A percentile compares a stretch with the other conserved stretches of the same genome.
phyloP scores from a whole-genome alignment of 352 stramenopile species.

The Phytophthora sp. region DNA sequence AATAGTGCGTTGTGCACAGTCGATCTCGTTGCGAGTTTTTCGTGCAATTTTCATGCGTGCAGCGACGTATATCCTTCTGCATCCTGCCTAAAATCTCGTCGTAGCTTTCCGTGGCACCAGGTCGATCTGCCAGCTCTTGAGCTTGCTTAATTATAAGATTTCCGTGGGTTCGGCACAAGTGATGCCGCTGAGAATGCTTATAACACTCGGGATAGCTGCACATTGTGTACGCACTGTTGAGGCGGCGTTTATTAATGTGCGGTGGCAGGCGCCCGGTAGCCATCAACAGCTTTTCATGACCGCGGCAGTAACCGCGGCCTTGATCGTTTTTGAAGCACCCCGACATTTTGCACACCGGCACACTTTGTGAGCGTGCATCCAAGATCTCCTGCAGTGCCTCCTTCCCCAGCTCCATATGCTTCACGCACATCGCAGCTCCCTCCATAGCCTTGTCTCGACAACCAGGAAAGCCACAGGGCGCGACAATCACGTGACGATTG shows the following conservation, averaged over 20 bases:
- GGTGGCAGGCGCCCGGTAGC: constrained; percentile 72
- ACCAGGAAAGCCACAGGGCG: constrained; percentile 84
- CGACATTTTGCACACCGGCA: constrained; percentile 74
- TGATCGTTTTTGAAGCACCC: constrained; percentile 91
- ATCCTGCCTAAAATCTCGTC: constrained; percentile 74
- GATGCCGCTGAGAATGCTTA: constrained; percentile 87
- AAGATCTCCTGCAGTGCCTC: constrained; percentile 74
- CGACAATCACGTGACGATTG: constrained; percentile 88
- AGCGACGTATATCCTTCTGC: constrained; percentile 81
- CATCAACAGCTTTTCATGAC: constrained; percentile 89
- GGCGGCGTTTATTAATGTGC: constrained; percentile 83
- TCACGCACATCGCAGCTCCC: constrained; percentile 72
- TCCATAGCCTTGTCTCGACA: constrained; percentile 78
- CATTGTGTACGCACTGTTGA: constrained; percentile 91
- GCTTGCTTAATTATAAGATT: constrained; percentile 83
- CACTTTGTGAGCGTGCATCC: constrained; percentile 69
- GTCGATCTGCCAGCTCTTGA: constrained; percentile 59
- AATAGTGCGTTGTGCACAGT: constrained; percentile 85
- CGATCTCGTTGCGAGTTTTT: constrained; percentile 90
- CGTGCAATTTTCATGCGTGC: constrained; percentile 77
- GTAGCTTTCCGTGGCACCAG: constrained; percentile 55
- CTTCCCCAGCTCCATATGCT: constrained; percentile 72
- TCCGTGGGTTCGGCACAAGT: constrained; percentile 86
- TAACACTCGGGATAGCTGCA: constrained; percentile 84
- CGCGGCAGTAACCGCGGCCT: constrained; percentile 82